A percentile compares a stretch with the other conserved stretches of the same genome.
Evolutionary conservation across 176 grass and related monocot genomes (phyloP).

Genomic region (Urochloa ruziziensis): DNA sequence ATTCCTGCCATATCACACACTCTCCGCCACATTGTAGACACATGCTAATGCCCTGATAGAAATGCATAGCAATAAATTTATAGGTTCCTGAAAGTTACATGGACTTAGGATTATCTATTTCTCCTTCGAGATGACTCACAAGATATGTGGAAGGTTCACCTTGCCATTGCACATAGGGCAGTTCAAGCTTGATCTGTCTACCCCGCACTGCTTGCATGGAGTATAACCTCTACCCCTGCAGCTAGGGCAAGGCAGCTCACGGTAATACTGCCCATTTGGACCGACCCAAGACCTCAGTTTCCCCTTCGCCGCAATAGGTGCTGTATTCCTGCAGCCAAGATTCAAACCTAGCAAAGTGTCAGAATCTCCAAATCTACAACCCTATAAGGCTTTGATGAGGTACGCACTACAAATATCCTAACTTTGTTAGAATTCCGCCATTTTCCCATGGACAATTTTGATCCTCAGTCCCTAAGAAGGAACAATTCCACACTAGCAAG

Average conservation of each 20-base stretch:
- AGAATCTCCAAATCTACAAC: neutral
- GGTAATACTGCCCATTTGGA: slow-evolving; percentile 93
- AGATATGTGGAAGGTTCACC: slow-evolving; percentile 43
- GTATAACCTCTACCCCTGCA: slow-evolving; percentile 90
- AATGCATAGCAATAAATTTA: slow-evolving; percentile 1
- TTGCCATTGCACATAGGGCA: slow-evolving; percentile 84
- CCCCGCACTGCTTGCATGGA: slow-evolving; percentile 71
- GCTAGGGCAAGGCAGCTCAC: slow-evolving; percentile 81
- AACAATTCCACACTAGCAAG: neutral
- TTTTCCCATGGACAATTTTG: neutral
- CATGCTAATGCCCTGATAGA: slow-evolving; percentile 70
- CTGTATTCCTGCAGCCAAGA: slow-evolving; percentile 49
- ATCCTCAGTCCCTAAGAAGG: neutral
- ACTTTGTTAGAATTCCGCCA: neutral
- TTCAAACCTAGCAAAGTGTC: neutral
- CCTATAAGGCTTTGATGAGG: neutral
- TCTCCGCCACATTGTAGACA: slow-evolving; percentile 78
- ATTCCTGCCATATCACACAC: slow-evolving; percentile 97
- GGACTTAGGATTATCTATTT: neutral
- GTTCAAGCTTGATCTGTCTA: slow-evolving; percentile 76
- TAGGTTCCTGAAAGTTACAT: slow-evolving; percentile 8
- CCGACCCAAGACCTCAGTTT: slow-evolving; percentile 85
- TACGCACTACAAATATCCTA: neutral
- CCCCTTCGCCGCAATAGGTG: slow-evolving; percentile 42
- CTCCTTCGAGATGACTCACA: neutral